Evolutionary conservation across 2,329 filamentous ascomycete species (phyloP), one percentile per base, ranked within the genome.

Genomic region (Lecanicillium sp.): DNA sequence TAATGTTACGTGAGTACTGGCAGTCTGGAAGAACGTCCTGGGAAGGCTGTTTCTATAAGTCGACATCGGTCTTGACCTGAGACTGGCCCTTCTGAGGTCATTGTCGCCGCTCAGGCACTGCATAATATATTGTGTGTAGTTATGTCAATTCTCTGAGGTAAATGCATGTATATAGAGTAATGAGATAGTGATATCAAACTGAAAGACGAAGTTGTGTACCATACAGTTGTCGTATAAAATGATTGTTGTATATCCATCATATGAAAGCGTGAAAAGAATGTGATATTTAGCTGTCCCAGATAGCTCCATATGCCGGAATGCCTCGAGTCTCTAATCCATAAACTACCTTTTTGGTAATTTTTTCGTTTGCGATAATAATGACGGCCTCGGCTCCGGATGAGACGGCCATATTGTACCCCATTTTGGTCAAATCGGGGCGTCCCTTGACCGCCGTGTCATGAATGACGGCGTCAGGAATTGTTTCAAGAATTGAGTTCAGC

Each of bases 361-460:
- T 74, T 49, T 82, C 78, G 60, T 89, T 90, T 48, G 81, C 81
- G 57, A 90, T 83, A 51, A 88, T 75, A 58, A 87, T 82, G 30
- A 88, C 83, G 2, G 84, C 86, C 69, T 89, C 84, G 2, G 83
- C 67, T 8, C 69, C 64, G 56, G 77, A 81, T 32, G 74, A 71
- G 38, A 79, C 67, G 11, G 69, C 70, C 23, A 83, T 57, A 60
- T 86, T 74, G 60, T 67, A 74, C 4, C 67, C 67, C 63, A 72
- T 71, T 38, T 60, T 60, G 12, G 73, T 68, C n/a, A 77, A 62
- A 52, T 87, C 77, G 3, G 81, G 74, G 6, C 83, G 71, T 0
- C 81, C 83, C 26, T 70, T 68, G 29, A 65, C 60, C 48, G 73
- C 72, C 2, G 84, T 87, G 60, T 90, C 83, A 60, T 86, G 74